Evolutionary conservation across 139 green algal genomes (phyloP).

Genomic region (Coelastrella sp.): DNA sequence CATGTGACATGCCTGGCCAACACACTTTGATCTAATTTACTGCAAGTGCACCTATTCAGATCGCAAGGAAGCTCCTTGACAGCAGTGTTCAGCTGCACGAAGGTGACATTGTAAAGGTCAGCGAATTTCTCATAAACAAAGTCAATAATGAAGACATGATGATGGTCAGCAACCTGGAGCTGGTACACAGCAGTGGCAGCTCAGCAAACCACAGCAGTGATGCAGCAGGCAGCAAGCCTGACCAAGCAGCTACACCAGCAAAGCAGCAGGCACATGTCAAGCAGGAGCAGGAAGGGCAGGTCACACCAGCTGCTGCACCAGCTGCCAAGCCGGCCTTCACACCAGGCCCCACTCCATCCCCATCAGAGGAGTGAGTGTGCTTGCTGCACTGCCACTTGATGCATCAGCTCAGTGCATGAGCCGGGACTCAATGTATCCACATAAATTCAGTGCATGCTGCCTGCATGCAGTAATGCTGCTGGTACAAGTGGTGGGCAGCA

Average conservation of each 20-base stretch:
- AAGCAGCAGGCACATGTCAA: background rate
- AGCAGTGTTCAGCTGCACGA: slow-evolving; percentile 25
- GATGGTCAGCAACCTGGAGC: slow-evolving; percentile 49
- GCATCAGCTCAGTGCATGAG: too few relatives aligned
- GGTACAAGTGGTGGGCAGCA: too few relatives aligned
- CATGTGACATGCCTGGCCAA: too few relatives aligned
- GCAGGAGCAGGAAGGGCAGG: background rate
- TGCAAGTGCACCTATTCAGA: background rate
- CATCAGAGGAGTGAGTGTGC: slow-evolving; percentile 55
- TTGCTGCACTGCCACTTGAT: background rate
- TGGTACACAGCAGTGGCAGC: slow-evolving; percentile 17
- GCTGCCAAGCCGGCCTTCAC: background rate
- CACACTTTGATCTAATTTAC: background rate
- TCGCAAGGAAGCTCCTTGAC: slow-evolving; percentile 11
- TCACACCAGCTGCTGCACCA: background rate
- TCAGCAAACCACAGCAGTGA: background rate
- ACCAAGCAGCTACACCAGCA: background rate
- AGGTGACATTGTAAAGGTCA: slow-evolving; percentile 36
- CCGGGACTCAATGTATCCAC: too few relatives aligned
- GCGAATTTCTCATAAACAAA: slow-evolving; percentile 28
- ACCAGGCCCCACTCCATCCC: slow-evolving; percentile 45
- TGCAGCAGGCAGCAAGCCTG: slow-evolving; percentile 1
- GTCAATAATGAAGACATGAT: slow-evolving; percentile 49
- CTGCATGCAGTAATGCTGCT: too few relatives aligned
- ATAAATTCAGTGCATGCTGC: too few relatives aligned